Evolutionary conservation across 345 rosid species (phyloP).

Genomic region (Linum usitatissimum): DNA sequence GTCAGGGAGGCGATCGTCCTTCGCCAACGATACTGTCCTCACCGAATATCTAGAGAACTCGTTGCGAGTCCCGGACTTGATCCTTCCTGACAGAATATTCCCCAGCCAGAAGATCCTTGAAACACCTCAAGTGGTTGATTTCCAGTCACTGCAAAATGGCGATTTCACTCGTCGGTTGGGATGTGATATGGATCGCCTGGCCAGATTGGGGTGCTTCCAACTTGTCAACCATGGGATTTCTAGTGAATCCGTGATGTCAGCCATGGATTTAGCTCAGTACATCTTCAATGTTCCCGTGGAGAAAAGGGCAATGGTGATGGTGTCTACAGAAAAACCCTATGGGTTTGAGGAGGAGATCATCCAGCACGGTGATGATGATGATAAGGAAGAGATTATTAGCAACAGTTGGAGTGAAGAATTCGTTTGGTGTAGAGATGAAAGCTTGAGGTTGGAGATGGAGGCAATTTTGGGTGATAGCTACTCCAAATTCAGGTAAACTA

Average conservation of each 20-base stretch:
- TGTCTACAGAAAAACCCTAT: slow-evolving; percentile 35
- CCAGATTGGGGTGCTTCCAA: slow-evolving; percentile 71
- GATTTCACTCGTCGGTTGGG: slow-evolving; percentile 9
- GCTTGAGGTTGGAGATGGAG: slow-evolving; percentile 36
- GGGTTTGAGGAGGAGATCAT: slow-evolving; percentile 40
- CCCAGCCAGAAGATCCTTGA: slow-evolving; percentile 54
- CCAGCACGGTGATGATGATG: slow-evolving; percentile 37
- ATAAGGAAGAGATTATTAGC: background rate
- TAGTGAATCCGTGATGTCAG: slow-evolving; percentile 21
- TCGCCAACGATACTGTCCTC: slow-evolving; percentile 63
- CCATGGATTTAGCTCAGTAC: slow-evolving; percentile 32
- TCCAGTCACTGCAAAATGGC: slow-evolving; percentile 20
- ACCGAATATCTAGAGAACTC: slow-evolving; percentile 66
- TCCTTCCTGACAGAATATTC: slow-evolving; percentile 66
- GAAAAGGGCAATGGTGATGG: slow-evolving; percentile 22
- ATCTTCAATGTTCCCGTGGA: slow-evolving; percentile 35
- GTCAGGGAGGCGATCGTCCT: slow-evolving; percentile 60
- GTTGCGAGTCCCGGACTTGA: slow-evolving; percentile 63
- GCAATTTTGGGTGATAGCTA: slow-evolving; percentile 48
- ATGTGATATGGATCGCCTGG: slow-evolving; percentile 36
- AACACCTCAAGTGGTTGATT: slow-evolving; percentile 54
- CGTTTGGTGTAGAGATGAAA: slow-evolving; percentile 44
- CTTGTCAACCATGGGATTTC: slow-evolving; percentile 57
- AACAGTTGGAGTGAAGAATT: slow-evolving; percentile 48
- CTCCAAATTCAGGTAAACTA: slow-evolving; percentile 50